Percentiles rank a stretch among this genome's conserved stretches.
These are phyloP conservation scores for Brasilioporus rufonigricans DNA, from an alignment of 768 basidiomycete species.

Conservation along the genomic window DNA sequence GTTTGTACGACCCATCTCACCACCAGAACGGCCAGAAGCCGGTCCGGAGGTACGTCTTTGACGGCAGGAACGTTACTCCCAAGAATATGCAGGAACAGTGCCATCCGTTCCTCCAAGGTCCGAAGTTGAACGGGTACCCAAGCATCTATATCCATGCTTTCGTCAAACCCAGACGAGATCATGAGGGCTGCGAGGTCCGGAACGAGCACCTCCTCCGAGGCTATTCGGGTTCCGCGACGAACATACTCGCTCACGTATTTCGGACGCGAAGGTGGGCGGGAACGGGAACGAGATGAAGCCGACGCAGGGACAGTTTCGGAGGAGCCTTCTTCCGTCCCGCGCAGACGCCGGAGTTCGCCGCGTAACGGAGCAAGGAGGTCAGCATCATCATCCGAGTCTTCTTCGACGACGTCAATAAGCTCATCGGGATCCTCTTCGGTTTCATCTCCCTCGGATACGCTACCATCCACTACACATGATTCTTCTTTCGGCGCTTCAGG, in stretches of 20 bases:
- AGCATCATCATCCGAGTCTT: slow-evolving; percentile 43
- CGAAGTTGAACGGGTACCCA: slow-evolving; percentile 48
- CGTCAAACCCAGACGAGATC: slow-evolving; percentile 33
- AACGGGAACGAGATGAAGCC: slow-evolving; percentile 33
- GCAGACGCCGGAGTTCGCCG: slow-evolving; percentile 62
- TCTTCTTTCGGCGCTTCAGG: slow-evolving; percentile 33
- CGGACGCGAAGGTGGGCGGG: slow-evolving; percentile 11
- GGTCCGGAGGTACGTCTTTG: slow-evolving; percentile 43
- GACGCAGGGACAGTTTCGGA: slow-evolving; percentile 30
- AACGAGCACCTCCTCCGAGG: slow-evolving; percentile 55
- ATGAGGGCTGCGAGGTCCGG: slow-evolving; percentile 49
- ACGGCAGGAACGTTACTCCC: slow-evolving; percentile 52
- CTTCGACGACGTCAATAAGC: slow-evolving; percentile 67
- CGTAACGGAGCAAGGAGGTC: slow-evolving; percentile 70
- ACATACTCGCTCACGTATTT: slow-evolving; percentile 53
- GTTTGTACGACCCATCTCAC: slow-evolving; percentile 60
- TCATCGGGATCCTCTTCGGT: slow-evolving; percentile 55
- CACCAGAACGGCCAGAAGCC: slow-evolving; percentile 51
- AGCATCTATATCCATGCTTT: slow-evolving; percentile 18
- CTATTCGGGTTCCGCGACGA: slow-evolving; percentile 66
- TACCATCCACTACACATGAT: slow-evolving; percentile 14
- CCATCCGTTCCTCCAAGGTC: slow-evolving; percentile 49
- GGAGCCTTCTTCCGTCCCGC: slow-evolving; percentile 36
- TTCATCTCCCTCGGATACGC: slow-evolving; percentile 23
- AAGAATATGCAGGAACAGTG: slow-evolving; percentile 54